These are phyloP conservation scores for Corylus avellana DNA, from an alignment of 306 rosid genomes.

Conservation along the genomic window DNA sequence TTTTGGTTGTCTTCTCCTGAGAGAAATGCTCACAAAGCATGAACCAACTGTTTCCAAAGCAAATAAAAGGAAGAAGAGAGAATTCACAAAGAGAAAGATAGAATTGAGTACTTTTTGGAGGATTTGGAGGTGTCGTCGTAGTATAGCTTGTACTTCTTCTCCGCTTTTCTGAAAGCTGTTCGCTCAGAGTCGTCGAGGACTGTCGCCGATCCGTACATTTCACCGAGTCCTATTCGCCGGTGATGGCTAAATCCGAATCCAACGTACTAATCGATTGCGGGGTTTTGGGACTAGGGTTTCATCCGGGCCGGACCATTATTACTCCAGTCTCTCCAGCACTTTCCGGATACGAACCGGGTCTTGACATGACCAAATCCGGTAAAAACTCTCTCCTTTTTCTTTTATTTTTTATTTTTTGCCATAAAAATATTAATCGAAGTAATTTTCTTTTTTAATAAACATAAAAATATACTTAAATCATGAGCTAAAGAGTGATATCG, in stretches of 20 bases:
- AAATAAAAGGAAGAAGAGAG: neutral
- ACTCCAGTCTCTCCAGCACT: neutral
- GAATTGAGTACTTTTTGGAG: constrained; percentile 50
- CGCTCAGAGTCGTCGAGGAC: constrained; percentile 60
- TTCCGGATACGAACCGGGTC: neutral
- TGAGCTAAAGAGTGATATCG: too few species aligned
- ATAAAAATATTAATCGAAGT: too few species aligned
- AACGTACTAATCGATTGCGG: constrained; percentile 13
- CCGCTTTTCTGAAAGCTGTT: constrained; percentile 86
- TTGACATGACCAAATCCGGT: neutral
- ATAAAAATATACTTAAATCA: neutral
- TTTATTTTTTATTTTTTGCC: too few species aligned
- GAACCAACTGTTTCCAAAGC: neutral
- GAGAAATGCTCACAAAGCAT: neutral
- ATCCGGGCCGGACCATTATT: neutral
- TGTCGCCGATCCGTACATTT: constrained; percentile 72
- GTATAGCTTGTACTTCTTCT: constrained; percentile 93
- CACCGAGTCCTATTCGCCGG: neutral
- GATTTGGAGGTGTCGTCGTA: constrained; percentile 60
- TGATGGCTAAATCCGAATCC: neutral
- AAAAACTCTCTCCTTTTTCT: too few species aligned
- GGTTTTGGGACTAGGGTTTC: constrained; percentile 24
- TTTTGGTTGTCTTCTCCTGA: constrained; percentile 70
- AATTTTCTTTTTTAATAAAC: neutral
- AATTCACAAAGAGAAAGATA: neutral